Conservation (phyloP, 768 basidiomycete genomes). For the Udeniomyces megalosporus region DNA sequence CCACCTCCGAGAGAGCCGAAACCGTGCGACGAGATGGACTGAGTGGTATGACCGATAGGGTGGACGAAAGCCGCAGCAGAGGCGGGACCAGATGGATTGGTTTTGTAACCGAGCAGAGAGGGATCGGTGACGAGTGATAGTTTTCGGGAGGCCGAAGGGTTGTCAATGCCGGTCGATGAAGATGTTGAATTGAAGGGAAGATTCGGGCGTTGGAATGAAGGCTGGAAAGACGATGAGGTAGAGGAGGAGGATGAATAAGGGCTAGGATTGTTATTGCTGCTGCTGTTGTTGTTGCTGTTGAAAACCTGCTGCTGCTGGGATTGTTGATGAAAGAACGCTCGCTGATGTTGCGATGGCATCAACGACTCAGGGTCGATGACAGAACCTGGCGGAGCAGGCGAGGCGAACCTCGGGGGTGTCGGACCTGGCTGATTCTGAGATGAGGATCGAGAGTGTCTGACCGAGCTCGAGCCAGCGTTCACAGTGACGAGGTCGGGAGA, state of each 20-base stretch:
- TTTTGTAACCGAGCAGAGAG: slow-evolving; percentile 25
- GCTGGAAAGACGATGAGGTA: neutral
- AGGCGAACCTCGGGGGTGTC: too few species aligned
- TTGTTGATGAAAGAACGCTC: neutral
- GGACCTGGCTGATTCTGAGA: neutral
- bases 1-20: neutral
- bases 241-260: neutral
- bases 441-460: neutral
- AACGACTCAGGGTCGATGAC: neutral
- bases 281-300: neutral
- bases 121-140: slow-evolving; percentile 47
- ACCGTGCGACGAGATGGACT: neutral
- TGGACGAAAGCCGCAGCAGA: slow-evolving; percentile 38
- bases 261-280: neutral
- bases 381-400: too few species aligned
- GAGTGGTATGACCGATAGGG: slow-evolving; percentile 32
- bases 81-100: slow-evolving; percentile 35
- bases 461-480: too few species aligned
- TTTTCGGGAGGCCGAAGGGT: slow-evolving; percentile 23
- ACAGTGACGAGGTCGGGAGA: too few species aligned
- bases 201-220: neutral
- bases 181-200: neutral
- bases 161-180: neutral
- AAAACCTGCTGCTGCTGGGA: neutral
- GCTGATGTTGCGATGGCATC: neutral